Evolutionary conservation across 805 yeast genomes (phyloP).

Genomic region (Metschnikowia lunata): DNA sequence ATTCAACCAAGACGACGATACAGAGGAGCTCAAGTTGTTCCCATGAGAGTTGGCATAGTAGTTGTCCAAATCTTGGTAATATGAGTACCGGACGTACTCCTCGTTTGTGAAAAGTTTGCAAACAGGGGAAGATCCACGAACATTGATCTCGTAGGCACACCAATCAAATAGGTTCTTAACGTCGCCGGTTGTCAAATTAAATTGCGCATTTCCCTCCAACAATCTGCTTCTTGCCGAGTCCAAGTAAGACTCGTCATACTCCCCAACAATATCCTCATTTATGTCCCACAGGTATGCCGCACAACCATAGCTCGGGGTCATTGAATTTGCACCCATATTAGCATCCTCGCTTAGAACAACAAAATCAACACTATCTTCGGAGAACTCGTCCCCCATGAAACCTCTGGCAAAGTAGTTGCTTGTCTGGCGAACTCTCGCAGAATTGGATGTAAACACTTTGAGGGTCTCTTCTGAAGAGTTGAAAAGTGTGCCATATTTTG

Average conservation of each 20-base stretch:
- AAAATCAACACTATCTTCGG: constrained; percentile 27
- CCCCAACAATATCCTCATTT: constrained; percentile 21
- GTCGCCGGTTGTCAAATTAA: constrained; percentile 49
- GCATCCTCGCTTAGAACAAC: constrained; percentile 45
- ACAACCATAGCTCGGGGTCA: constrained; percentile 51
- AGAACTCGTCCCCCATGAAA: constrained; percentile 45
- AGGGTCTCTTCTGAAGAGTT: constrained; percentile 27
- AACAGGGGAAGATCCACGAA: constrained; percentile 59
- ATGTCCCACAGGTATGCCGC: constrained; percentile 29
- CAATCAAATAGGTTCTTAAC: constrained; percentile 49
- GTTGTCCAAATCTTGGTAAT: constrained; percentile 52
- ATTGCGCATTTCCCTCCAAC: constrained; percentile 49
- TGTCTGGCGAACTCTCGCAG: constrained; percentile 52
- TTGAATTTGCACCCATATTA: constrained; percentile 51
- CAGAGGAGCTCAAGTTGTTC: constrained; percentile 48
- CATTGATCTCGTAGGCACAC: constrained; percentile 76
- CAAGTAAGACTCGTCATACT: constrained; percentile 43
- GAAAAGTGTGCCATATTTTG: constrained; percentile 46
- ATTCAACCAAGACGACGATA: constrained; percentile 55
- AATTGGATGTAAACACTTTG: constrained; percentile 54
- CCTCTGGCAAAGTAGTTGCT: constrained; percentile 57
- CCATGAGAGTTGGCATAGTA: constrained; percentile 70
- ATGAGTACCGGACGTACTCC: constrained; percentile 61
- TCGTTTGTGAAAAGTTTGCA: constrained; percentile 65
- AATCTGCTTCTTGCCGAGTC: constrained; percentile 52